These are phyloP conservation scores for Microcyclospora pomicola DNA, from an alignment of 2,329 filamentous ascomycete species.

Conservation along the genomic window DNA sequence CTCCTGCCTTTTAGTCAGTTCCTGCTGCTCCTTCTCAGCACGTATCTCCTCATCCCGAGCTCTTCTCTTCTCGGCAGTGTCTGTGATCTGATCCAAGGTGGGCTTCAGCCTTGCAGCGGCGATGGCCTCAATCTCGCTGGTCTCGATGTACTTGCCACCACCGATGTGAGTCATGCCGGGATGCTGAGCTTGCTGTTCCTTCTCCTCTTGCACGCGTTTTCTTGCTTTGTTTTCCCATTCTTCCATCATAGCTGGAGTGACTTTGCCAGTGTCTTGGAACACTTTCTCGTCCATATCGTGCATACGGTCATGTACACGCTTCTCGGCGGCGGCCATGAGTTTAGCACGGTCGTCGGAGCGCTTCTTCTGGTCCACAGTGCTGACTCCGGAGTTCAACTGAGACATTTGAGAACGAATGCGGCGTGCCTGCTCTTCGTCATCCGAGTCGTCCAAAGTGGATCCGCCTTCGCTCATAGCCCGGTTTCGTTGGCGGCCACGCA, in stretches of 20 bases:
- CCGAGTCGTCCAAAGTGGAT: conserved; percentile 20
- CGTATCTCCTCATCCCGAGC: conserved; percentile 51
- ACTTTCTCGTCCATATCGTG: conserved; percentile 72
- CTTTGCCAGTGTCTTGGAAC: conserved; percentile 60
- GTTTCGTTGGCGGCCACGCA: conserved; percentile 42
- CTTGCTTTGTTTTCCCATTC: conserved; percentile 71
- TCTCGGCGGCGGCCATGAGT: conserved; percentile 64
- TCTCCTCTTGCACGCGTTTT: conserved; percentile 52
- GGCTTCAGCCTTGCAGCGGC: conserved; percentile 67
- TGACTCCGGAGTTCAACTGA: conserved; percentile 53
- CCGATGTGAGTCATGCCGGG: conserved; percentile 56
- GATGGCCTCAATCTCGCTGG: conserved; percentile 64
- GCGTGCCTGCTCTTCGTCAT: conserved; percentile 55
- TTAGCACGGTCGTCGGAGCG: conserved; percentile 59
- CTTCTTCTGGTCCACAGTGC: conserved; percentile 59
- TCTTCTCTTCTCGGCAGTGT: conserved; percentile 58
- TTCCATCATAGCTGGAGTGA: conserved; percentile 52
- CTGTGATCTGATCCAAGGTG: conserved; percentile 70
- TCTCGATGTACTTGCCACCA: conserved; percentile 65
- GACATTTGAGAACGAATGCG: conserved; percentile 70
- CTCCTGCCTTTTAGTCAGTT: conserved; percentile 44
- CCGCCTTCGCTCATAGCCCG: conserved; percentile 54
- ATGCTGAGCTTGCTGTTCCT: conserved; percentile 44
- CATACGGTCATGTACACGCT: conserved; percentile 69
- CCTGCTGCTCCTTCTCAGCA: conserved; percentile 50